Conservation (phyloP, 1,139 yeast genomes). For the Nakaseomyces glabratus region DNA sequence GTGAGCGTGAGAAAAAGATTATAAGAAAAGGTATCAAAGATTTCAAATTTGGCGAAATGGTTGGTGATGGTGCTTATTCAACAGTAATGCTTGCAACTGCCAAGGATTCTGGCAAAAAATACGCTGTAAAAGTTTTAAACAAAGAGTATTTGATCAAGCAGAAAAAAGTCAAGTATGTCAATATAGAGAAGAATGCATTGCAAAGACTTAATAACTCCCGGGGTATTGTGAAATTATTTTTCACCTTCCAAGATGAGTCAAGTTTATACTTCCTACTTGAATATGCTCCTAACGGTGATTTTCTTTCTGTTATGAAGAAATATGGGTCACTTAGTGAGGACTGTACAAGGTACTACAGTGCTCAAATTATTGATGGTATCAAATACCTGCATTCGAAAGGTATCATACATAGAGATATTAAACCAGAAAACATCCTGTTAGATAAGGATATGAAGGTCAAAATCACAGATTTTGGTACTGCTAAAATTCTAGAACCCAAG, state of each 20-base stretch:
- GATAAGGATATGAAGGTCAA: conserved; percentile 74
- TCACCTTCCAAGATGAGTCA: conserved; percentile 70
- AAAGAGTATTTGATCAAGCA: conserved; percentile 70
- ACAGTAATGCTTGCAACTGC: conserved; percentile 67
- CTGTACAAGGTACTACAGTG: conserved; percentile 46
- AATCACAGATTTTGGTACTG: conserved; percentile 98
- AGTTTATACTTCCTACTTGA: conserved; percentile 67
- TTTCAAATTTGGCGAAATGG: conserved; percentile 59
- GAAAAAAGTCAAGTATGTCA: conserved; percentile 70
- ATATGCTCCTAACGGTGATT: conserved; percentile 74
- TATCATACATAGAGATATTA: conserved; percentile 85
- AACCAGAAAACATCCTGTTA: conserved; percentile 85
- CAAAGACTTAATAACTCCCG: conserved; percentile 60
- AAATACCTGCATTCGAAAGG: conserved; percentile 76
- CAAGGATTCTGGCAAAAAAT: conserved; percentile 44
- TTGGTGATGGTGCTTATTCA: conserved; percentile 79
- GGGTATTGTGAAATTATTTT: conserved; percentile 63
- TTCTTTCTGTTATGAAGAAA: conserved; percentile 51
- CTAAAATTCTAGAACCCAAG: conserved; percentile 54
- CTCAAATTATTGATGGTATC: conserved; percentile 82
- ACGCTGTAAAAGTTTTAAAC: conserved; percentile 66
- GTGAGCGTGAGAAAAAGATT: conserved; percentile 30
- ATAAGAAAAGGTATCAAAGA: conserved; percentile 52
- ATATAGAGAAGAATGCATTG: conserved; percentile 66
- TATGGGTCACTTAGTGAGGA: conserved; percentile 49